These are phyloP conservation scores for Russula compacta DNA, from an alignment of 768 basidiomycete species.

Conservation along the genomic window DNA sequence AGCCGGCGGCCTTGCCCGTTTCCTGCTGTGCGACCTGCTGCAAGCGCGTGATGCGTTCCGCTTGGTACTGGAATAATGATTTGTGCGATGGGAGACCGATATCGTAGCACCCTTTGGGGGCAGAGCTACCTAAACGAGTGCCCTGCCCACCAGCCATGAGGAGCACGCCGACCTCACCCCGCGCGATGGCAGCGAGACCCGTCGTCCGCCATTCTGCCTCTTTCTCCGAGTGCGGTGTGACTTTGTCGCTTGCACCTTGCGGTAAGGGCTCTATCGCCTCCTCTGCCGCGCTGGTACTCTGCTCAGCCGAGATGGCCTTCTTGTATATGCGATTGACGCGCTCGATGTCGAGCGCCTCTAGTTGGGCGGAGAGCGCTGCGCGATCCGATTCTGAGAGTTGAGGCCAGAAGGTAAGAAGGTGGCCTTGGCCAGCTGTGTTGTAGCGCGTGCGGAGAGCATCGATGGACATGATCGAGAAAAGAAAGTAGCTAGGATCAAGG, in stretches of 20 bases:
- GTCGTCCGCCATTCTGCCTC: conserved; percentile 64
- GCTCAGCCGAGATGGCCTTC: conserved; percentile 64
- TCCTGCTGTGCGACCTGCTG: conserved; percentile 64
- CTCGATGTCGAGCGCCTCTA: conserved; percentile 72
- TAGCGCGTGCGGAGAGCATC: conserved; percentile 55
- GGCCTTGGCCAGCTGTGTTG: conserved; percentile 74
- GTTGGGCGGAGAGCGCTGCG: conserved; percentile 54
- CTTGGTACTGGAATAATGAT: conserved; percentile 93
- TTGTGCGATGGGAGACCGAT: conserved; percentile 91
- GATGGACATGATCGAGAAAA: conserved; percentile 37
- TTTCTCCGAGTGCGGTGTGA: conserved; percentile 42
- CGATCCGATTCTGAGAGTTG: conserved; percentile 59
- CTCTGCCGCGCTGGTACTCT: conserved; percentile 32
- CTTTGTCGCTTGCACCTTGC: conserved; percentile 59
- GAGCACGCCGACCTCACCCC: conserved; percentile 85
- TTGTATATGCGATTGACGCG: conserved; percentile 86
- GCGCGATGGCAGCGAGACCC: conserved; percentile 74
- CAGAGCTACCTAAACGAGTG: conserved; percentile 81
- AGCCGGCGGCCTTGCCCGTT: conserved; percentile 40
- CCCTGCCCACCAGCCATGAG: conserved; percentile 99
- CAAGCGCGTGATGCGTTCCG: conserved; percentile 85
- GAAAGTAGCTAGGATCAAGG: not conserved
- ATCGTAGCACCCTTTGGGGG: conserved; percentile 97
- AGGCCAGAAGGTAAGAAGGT: conserved; percentile 84
- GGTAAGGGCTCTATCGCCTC: conserved; percentile 73